phyloP scores from a whole-genome alignment of 2,329 filamentous ascomycete genomes.

The Gremmenia infestans region DNA sequence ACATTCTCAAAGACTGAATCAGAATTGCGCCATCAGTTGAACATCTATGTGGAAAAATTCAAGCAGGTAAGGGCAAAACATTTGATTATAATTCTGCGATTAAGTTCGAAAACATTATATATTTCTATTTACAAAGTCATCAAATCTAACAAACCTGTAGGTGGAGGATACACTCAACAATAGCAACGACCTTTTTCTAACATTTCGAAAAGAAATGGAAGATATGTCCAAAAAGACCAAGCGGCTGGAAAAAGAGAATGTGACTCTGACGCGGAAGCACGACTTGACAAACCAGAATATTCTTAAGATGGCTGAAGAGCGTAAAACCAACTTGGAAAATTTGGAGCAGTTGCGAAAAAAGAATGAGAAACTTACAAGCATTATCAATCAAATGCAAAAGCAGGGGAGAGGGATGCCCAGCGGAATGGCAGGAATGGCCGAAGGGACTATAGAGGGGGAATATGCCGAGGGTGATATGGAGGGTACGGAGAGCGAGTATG shows the following conservation, averaged over 20 bases:
- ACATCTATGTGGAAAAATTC: conserved; percentile 98
- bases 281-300: conserved; percentile 93
- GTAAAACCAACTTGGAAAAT: conserved; percentile 68
- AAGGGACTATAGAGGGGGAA: conserved; percentile 48
- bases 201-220: conserved; percentile 98
- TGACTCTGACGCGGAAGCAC: conserved; percentile 84
- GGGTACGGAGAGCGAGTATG: conserved; percentile 59
- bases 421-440: conserved; percentile 56
- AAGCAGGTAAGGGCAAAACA: conserved; percentile 72
- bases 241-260: conserved; percentile 92
- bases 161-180: conserved; percentile 98
- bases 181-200: conserved; percentile 94
- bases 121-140: not conserved
- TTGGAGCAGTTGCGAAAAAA: conserved; percentile 71
- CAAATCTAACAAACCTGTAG: conserved; percentile 52
- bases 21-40: conserved; percentile 88
- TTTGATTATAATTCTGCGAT: conserved; percentile 7
- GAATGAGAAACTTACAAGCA: conserved; percentile 85
- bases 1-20: conserved; percentile 95
- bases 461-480: conserved; percentile 51
- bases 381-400: conserved; percentile 94
- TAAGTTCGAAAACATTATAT: not conserved
- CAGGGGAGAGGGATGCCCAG: conserved; percentile 76
- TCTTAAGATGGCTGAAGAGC: conserved; percentile 93
- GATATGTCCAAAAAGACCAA: conserved; percentile 99